Percentiles rank a stretch among this genome's conserved stretches.
Evolutionary conservation across 192 early-diverging fungal species (phyloP).

Genomic region (Spizellomyces sp.): DNA sequence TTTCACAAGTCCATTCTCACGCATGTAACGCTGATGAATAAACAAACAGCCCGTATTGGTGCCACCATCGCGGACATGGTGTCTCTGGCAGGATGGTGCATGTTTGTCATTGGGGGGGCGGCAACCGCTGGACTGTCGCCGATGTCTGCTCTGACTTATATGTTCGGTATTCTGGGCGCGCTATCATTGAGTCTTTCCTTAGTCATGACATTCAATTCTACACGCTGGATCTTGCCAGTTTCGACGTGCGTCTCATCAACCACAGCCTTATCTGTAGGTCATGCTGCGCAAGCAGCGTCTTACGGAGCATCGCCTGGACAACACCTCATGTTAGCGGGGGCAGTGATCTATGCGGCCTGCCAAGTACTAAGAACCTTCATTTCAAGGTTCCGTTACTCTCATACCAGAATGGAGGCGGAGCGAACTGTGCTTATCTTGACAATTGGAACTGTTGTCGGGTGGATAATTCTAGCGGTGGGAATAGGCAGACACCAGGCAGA

Average conservation of each 20-base stretch:
- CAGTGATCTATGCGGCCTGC: neutral
- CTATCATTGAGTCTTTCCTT: neutral
- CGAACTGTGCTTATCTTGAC: too few species aligned
- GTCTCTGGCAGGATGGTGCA: conserved; percentile 3
- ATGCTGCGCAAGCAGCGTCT: too few species aligned
- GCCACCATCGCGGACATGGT: neutral
- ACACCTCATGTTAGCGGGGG: conserved; percentile 4
- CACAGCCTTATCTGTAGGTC: too few species aligned
- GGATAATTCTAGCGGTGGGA: too few species aligned
- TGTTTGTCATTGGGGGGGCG: conserved; percentile 12
- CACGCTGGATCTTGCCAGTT: too few species aligned
- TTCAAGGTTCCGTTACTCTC: too few species aligned
- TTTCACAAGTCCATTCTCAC: neutral
- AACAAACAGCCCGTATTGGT: neutral
- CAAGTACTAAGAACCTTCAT: neutral
- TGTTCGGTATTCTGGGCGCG: neutral
- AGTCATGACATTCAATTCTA: neutral
- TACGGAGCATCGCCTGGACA: too few species aligned
- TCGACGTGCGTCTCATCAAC: too few species aligned
- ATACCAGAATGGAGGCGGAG: too few species aligned
- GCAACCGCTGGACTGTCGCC: neutral
- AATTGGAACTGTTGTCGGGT: too few species aligned
- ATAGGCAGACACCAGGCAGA: too few species aligned
- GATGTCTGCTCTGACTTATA: conserved; percentile 1
- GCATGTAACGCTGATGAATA: neutral